Evolutionary conservation across 23 red algal species (phyloP).

Genomic region (Chondrus crispus): DNA sequence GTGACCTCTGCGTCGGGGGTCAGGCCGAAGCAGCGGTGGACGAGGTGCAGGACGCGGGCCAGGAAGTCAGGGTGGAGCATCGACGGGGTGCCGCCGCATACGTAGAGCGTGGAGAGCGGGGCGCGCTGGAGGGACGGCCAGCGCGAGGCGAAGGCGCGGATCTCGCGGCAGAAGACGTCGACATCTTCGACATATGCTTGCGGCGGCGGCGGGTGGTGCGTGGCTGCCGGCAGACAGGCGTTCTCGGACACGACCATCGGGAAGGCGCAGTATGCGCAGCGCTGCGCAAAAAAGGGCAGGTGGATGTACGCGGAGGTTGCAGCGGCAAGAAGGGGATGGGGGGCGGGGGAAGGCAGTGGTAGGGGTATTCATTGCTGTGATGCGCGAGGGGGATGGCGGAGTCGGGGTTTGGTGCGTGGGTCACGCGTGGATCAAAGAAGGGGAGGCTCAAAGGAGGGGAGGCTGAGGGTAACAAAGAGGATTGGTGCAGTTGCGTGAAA

Average conservation of each 20-base stretch:
- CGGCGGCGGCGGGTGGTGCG: background rate
- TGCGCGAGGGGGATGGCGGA: too few species aligned
- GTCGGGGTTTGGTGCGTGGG: too few species aligned
- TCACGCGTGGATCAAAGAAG: too few species aligned
- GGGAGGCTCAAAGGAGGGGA: too few species aligned
- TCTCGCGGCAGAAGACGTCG: conserved; percentile 33
- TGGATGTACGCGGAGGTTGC: conserved; percentile 84
- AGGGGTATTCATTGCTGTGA: too few species aligned
- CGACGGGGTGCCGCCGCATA: conserved; percentile 96
- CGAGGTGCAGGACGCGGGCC: conserved; percentile 10
- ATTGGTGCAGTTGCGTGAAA: too few species aligned
- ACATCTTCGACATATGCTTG: conserved; percentile 58
- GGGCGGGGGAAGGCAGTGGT: background rate
- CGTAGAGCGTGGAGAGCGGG: conserved; percentile 73
- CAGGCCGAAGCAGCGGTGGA: conserved; percentile 47
- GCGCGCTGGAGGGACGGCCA: background rate
- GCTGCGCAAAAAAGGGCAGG: conserved; percentile 89
- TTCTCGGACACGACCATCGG: conserved; percentile 62
- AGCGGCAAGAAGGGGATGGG: background rate
- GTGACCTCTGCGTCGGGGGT: conserved; percentile 68
- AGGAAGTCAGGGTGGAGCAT: conserved; percentile 42
- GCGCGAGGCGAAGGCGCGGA: background rate
- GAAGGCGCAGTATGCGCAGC: conserved; percentile 97
- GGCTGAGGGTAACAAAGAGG: too few species aligned
- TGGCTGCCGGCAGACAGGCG: background rate